Conservation (phyloP, 2,329 filamentous ascomycete genomes). For the Pseudogymnoascus sp. region DNA sequence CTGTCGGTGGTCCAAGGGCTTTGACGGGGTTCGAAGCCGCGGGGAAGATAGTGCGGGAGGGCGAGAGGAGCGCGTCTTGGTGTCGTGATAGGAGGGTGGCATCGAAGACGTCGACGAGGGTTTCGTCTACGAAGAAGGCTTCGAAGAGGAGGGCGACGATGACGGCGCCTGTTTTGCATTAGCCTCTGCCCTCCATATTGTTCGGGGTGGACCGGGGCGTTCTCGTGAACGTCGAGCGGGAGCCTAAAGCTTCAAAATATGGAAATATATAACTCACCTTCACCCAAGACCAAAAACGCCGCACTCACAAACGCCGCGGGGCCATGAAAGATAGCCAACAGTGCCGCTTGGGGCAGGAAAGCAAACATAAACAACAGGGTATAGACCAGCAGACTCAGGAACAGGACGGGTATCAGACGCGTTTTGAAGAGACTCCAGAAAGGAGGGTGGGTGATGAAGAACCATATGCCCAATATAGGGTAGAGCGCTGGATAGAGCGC, state of each 20-base stretch:
- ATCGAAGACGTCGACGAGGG: constrained; percentile 75
- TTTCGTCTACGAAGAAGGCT: constrained; percentile 74
- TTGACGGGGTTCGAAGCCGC: constrained; percentile 67
- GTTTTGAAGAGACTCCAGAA: constrained; percentile 75
- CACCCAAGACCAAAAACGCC: constrained; percentile 77
- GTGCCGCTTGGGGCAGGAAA: constrained; percentile 81
- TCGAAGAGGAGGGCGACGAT: constrained; percentile 51
- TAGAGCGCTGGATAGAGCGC: constrained; percentile 39
- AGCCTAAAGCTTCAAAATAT: constrained; percentile 45
- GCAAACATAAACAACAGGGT: constrained; percentile 79
- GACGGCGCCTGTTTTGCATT: constrained; percentile 19
- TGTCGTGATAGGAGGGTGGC: constrained; percentile 32
- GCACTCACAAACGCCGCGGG: constrained; percentile 84
- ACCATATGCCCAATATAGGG: constrained; percentile 67
- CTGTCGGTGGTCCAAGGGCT: constrained; percentile 74
- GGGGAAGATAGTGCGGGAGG: constrained; percentile 55
- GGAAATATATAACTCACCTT: constrained; percentile 33
- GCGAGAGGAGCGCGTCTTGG: constrained; percentile 58
- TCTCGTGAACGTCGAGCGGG: constrained; percentile 36
- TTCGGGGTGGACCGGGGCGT: background rate
- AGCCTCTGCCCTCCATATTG: background rate
- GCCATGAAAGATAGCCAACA: constrained; percentile 83
- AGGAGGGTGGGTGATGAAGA: constrained; percentile 68
- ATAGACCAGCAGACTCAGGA: constrained; percentile 78
- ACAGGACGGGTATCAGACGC: constrained; percentile 68